Base-by-base conservation (phyloP, 768 basidiomycete genomes). In the Lentinula sp. region DNA sequence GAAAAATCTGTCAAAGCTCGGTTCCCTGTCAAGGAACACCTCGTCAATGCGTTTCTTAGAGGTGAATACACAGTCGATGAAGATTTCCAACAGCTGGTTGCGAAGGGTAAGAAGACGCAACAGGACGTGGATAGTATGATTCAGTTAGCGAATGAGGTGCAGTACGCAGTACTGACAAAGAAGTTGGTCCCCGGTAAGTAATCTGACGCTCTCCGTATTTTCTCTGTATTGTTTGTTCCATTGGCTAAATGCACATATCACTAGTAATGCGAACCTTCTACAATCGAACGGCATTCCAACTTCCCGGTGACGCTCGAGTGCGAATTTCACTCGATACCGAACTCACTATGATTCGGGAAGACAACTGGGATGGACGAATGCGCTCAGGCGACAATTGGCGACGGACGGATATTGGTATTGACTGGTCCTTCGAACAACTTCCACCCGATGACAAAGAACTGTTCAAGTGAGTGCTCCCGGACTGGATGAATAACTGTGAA, bases 251-350 rank as follows among this genome's bases (percentile, higher is more conserved):
- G 6, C 35, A 39, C 48, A 48, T 43, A 0, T 58, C 13, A 16
- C 8, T 58, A 95, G 96, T 98, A 41, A 87, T 96, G 88, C 84
- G 96, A 18, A 93, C 95, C 8, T 99, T 98, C 76, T 99, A 98
- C 77, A 97, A 98, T 70, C 90, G 97, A 45, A 98, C 97, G 13
- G 97, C 97, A 1, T 99, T 99, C 81, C 97, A 99, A 74, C 84
- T 99, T 23, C 97, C 97, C 8, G 96, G 96, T 20, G 96, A 99
- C 70, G 96, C 95, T n/a, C 86, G 93, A 56, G 97, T 99, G 41
- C 94, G 97, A 55, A 98, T 99, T 62, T 98, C 97, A 16, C 86
- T 99, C 62, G 97, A 99, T 70, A 99, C 97, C 0, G 93, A 98
- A 71, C 83, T 99, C 37, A 90, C 92, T 3, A 87, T 99, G 83